Evolutionary conservation across 768 basidiomycete species (phyloP).

Genomic region (Phylloporus sp.): DNA sequence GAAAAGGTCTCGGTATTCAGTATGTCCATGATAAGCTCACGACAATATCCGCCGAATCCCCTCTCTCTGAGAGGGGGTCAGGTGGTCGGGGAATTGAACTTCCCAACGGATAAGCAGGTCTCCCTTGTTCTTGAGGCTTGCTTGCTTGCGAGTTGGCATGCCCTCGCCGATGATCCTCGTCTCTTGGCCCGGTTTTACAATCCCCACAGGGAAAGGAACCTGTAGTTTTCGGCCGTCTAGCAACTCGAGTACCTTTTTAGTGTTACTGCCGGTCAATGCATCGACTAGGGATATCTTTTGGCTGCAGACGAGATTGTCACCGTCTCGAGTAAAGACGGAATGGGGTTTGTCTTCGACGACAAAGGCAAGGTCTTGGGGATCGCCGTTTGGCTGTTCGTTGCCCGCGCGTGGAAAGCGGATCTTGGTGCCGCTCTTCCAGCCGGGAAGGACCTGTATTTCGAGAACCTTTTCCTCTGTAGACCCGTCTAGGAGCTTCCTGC

Average conservation of each 20-base stretch:
- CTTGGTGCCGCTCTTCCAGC: conserved; percentile 97
- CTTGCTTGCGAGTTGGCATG: conserved; percentile 87
- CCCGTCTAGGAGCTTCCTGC: conserved; percentile 66
- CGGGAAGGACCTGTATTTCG: conserved; percentile 75
- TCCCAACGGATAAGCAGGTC: conserved; percentile 83
- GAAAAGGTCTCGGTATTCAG: background rate
- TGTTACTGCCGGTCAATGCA: conserved; percentile 60
- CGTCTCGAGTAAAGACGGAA: conserved; percentile 65
- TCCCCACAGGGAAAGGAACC: conserved; percentile 55
- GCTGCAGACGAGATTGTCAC: conserved; percentile 67
- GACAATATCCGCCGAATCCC: conserved; percentile 64
- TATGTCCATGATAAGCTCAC: conserved; percentile 28
- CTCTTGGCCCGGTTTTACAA: conserved; percentile 75
- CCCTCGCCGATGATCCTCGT: conserved; percentile 72
- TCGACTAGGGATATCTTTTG: conserved; percentile 74
- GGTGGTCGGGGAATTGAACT: conserved; percentile 71
- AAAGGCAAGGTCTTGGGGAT: conserved; percentile 89
- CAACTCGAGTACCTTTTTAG: conserved; percentile 55
- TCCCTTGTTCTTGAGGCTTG: conserved; percentile 65
- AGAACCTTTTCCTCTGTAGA: conserved; percentile 80
- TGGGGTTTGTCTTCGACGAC: conserved; percentile 96
- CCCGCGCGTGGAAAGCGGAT: conserved; percentile 84
- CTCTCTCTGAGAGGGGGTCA: conserved; percentile 78
- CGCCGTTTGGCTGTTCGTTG: conserved; percentile 65
- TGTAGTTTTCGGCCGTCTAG: conserved; percentile 80